Base-by-base conservation (phyloP, 176 grass and related monocot genomes). In the Pharus latifolius region DNA sequence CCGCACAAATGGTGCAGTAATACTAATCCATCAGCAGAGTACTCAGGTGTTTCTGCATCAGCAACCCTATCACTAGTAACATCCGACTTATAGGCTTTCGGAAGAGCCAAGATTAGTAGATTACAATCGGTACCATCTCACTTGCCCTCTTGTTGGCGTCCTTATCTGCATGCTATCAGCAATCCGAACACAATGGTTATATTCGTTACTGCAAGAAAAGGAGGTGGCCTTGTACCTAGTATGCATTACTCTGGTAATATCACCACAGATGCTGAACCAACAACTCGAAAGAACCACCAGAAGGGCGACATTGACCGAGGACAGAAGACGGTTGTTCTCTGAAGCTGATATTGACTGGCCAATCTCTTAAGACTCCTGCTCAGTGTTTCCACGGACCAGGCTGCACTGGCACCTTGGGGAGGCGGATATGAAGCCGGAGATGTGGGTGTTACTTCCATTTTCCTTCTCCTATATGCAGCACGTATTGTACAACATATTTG, bases 1-100 rank as follows among this genome's bases (percentile, higher is more conserved):
- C 71, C 14, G 83, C 64, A 59, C 73, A 86, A 54, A 81, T 65
- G 64, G 62, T 70, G 32, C 65, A n/a, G n/a, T n/a, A n/a, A n/a
- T n/a, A n/a, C n/a, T n/a, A 81, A 71, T 86, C 83, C 72, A 86
- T 86, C 56, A 77, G 76, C 45, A 77, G 22, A 24, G 77, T 63
- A 6, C 38, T 55, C 10, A 64, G 38, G 11, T 44, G 45, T 60
- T 65, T 81, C 70, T 71, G 71, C 16, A 75, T 16, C 44, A 86
- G 27, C 30, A 81, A 57, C 18, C 55, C 58, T 5, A 48, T 49
- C 27, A 81, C 83, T 38, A 86, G 55, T n/a, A n/a, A n/a, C 37
- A 17, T 70, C 7, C 56, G 45, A 37, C 82, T 42, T 35, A 80
- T 38, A n/a, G n/a, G 38, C 51, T 86, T 23, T 72, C 65, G 1